Evolutionary conservation across 2,329 filamentous ascomycete species (phyloP).

Genomic region (Fusarium sp.): DNA sequence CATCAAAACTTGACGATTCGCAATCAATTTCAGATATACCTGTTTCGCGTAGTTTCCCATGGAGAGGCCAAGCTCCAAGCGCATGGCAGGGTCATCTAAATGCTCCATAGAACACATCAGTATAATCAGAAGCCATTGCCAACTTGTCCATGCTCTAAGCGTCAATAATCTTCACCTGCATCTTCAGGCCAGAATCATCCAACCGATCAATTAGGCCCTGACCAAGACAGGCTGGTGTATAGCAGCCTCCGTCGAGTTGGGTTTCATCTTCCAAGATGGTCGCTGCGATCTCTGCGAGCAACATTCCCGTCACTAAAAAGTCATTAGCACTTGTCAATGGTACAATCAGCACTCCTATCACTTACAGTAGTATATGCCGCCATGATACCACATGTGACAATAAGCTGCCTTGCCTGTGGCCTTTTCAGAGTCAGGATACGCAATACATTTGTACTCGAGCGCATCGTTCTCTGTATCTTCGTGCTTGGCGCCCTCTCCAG

Average conservation of each 20-base stretch:
- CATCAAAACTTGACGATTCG: not conserved
- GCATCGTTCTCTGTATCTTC: conserved; percentile 69
- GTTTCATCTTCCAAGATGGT: conserved; percentile 73
- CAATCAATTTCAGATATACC: not conserved
- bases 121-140: not conserved
- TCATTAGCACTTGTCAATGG: conserved; percentile 1
- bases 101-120: not conserved
- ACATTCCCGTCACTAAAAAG: conserved; percentile 71
- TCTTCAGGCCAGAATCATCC: conserved; percentile 69
- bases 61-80: not conserved
- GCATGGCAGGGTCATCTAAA: not conserved
- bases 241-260: conserved; percentile 72
- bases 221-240: conserved; percentile 79
- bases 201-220: conserved; percentile 74
- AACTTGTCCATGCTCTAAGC: conserved; percentile 5
- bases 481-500: conserved; percentile 65
- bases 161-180: conserved; percentile 63
- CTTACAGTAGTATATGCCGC: conserved; percentile 75
- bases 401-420: conserved; percentile 61
- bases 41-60: not conserved
- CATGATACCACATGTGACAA: conserved; percentile 66
- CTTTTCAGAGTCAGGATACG: conserved; percentile 66
- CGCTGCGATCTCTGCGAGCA: conserved; percentile 72
- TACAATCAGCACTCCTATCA: conserved; percentile 13
- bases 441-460: conserved; percentile 73